Conservation (phyloP, 495 filamentous ascomycete genomes). For the Usnea hakonensis region DNA sequence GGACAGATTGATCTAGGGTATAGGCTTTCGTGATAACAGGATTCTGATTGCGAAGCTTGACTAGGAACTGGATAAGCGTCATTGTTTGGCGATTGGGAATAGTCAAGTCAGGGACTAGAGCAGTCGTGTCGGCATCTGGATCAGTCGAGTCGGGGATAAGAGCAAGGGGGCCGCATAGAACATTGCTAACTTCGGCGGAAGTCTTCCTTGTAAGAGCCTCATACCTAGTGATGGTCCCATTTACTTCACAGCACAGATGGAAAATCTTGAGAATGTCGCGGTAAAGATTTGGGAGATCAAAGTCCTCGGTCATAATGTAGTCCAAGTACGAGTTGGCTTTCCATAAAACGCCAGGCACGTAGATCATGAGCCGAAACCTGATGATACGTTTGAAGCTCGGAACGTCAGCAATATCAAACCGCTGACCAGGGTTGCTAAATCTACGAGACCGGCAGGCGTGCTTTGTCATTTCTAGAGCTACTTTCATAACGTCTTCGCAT, state of each 20-base stretch:
- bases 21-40: neutral
- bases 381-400: neutral
- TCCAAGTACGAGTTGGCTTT: neutral
- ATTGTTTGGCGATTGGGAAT: neutral
- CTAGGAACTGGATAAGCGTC: neutral
- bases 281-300: slow-evolving; percentile 8
- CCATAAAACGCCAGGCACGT: slow-evolving; percentile 6
- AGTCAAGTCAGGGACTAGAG: neutral
- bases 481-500: slow-evolving; percentile 11
- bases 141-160: neutral
- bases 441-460: neutral
- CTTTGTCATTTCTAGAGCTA: slow-evolving; percentile 9
- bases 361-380: slow-evolving; percentile 8
- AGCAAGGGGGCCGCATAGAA: slow-evolving; percentile 11
- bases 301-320: neutral
- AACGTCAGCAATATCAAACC: neutral
- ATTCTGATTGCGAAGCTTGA: neutral
- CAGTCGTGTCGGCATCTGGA: neutral
- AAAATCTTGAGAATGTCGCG: slow-evolving; percentile 4
- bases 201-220: neutral
- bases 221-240: neutral
- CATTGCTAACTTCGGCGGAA: neutral
- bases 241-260: slow-evolving; percentile 3
- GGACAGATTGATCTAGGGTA: neutral
- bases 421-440: neutral